Percentiles rank a stretch among this genome's conserved stretches.
phyloP scores from a whole-genome alignment of 192 early-diverging fungal genomes.

The Linnemannia elongata region DNA sequence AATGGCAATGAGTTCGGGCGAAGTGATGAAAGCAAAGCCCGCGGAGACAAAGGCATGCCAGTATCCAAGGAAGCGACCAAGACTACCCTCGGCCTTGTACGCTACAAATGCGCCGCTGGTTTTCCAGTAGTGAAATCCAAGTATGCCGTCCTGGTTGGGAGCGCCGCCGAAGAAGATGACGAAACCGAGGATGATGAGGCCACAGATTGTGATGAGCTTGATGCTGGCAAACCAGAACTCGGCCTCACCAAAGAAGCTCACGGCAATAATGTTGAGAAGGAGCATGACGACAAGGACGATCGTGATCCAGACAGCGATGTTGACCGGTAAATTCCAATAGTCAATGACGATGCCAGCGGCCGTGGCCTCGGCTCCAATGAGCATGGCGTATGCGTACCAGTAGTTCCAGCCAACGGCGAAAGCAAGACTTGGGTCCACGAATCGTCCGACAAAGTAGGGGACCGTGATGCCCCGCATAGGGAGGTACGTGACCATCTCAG shows the following conservation, averaged over 20 bases:
- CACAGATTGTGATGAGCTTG: conserved; percentile 60
- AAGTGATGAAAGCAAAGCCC: conserved; percentile 45
- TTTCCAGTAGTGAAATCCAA: conserved; percentile 51
- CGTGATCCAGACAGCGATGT: conserved; percentile 62
- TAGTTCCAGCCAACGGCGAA: conserved; percentile 79
- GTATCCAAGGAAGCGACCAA: conserved; percentile 68
- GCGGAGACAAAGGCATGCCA: conserved; percentile 51
- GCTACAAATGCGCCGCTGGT: conserved; percentile 35
- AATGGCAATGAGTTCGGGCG: conserved; percentile 72
- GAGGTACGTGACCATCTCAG: conserved; percentile 71
- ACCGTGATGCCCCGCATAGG: conserved; percentile 68
- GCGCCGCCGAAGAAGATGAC: conserved; percentile 68
- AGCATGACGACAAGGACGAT: conserved; percentile 59
- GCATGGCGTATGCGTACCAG: conserved; percentile 74
- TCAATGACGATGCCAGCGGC: conserved; percentile 39
- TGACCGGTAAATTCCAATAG: conserved; percentile 37
- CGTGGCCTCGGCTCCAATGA: conserved; percentile 52
- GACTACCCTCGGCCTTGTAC: conserved; percentile 59
- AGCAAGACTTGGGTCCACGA: conserved; percentile 68
- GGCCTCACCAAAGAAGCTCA: conserved; percentile 69
- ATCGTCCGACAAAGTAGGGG: conserved; percentile 60
- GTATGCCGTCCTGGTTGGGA: conserved; percentile 67
- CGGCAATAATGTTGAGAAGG: conserved; percentile 59
- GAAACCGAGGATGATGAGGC: conserved; percentile 52
- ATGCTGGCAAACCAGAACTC: conserved; percentile 75